These are phyloP conservation scores for Phellopilus nigrolimitatus DNA, from an alignment of 1,284 basidiomycete species.

Conservation along the genomic window DNA sequence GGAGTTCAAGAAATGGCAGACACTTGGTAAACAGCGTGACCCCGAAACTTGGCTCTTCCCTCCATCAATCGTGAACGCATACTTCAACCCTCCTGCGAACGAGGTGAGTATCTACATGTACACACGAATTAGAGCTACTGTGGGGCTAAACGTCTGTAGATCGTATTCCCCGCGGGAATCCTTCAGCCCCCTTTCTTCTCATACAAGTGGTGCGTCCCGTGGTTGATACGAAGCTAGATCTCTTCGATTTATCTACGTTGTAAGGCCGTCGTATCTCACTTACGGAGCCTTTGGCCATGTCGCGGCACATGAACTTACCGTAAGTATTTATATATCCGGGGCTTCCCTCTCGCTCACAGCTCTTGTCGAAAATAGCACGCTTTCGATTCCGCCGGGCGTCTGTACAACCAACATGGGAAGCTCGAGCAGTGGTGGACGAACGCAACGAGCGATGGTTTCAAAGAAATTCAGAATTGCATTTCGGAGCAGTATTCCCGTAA, in stretches of 20 bases:
- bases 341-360: not conserved
- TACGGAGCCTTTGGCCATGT: slow-evolving; percentile 91
- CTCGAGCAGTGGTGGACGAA: slow-evolving; percentile 88
- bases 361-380: slow-evolving; percentile 57
- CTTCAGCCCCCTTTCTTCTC: slow-evolving; percentile 92
- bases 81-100: slow-evolving; percentile 76
- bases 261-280: slow-evolving; percentile 80
- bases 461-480: slow-evolving; percentile 82
- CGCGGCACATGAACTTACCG: slow-evolving; percentile 85
- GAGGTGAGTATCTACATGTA: slow-evolving; percentile 43
- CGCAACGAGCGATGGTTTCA: slow-evolving; percentile 78
- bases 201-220: slow-evolving; percentile 60
- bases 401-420: slow-evolving; percentile 78
- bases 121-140: not conserved
- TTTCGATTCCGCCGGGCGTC: slow-evolving; percentile 86
- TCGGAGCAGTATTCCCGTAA: slow-evolving; percentile 80
- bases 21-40: slow-evolving; percentile 71
- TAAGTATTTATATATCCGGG: slow-evolving; percentile 30
- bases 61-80: slow-evolving; percentile 76
- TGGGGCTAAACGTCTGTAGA: slow-evolving; percentile 44
- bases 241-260: slow-evolving; percentile 1
- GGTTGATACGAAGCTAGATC: slow-evolving; percentile 7
- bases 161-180: slow-evolving; percentile 96
- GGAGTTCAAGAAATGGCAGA: slow-evolving; percentile 66
- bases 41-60: slow-evolving; percentile 85